Base-by-base conservation (phyloP, 2,329 filamentous ascomycete genomes). In the Cordyceps cateniannulata region DNA sequence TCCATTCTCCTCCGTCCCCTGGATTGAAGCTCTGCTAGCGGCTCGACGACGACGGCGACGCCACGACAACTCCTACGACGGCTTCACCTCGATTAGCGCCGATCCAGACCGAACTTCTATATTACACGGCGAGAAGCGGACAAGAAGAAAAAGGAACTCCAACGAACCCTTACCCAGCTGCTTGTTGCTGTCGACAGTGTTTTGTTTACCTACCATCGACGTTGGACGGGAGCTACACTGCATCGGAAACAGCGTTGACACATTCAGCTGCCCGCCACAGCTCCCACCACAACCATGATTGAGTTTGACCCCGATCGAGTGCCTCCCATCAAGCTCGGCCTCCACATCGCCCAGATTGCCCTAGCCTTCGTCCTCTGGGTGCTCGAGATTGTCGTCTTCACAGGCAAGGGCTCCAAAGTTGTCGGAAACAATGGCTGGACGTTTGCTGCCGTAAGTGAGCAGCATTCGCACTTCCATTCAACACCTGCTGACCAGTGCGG, bases 391-490 rank as follows among this genome's bases (percentile, higher is more conserved):
- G 76, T 81, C 25, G 78, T 87, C 50, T 85, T 87, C 68, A 76
- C 76, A 45, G 74, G 75, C 59, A 70, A 78, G 10, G 70, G 76
- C 16, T 75, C 82, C 5, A 70, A 69, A 22, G 78, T 87, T 64
- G 80, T 79, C 60, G 83, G 84, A 38, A 79, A 83, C 64, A 82
- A 82, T 70, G 84, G 80, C 63, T 88, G 85, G 85, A 80, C 83
- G 0, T 87, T 88, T 64, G 85, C 76, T 65, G 77, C 86, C 72
- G 85, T 88, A 77, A 63, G 83, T 73, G 52, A 40, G 22, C 42
- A 12, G 27, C 55, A 24, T 14, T 20, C 20, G 1, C 4, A 24
- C 29, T 32, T 27, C 29, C 54, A 14, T 22, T 8, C 55, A 7
- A 24, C 6, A 18, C 12, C 20, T 16, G 14, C 27, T 59, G 40